Evolutionary conservation across 2,329 filamentous ascomycete species (phyloP), one percentile per base, ranked within the genome.

Genomic region (Pleomassaria siparia): DNA sequence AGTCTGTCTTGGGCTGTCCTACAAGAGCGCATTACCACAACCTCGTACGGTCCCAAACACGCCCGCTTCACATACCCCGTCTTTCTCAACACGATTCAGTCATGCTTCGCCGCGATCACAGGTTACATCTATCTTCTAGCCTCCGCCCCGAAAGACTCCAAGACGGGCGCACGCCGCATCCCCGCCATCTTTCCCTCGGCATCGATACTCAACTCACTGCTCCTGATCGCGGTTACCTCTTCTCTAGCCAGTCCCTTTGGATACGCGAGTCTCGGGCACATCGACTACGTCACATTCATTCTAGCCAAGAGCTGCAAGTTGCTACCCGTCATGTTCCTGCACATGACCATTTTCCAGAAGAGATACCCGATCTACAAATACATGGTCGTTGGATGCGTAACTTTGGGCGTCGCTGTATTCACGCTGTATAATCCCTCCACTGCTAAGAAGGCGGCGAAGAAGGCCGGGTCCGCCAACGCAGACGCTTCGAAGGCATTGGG

Each of bases 291-390:
- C 65, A 96, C 94, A 24, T 97, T 95, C 74, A 89, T 96, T 59
- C 87, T 99, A 33, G 92, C 94, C 60, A 97, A 99, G 75, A 91
- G 87, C 62, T 99, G 94, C 86, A 99, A 99, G 77, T 82, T 99
- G 16, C 84, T 99, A n/a, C 94, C 94, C 2, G 94, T 99, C 65
- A 97, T 99, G 94, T 86, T 94, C 64, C 81, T 99, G 32, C 92
- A 99, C 76, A 83, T 97, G 64, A 92, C 91, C 36, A 74, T 99
- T 39, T 99, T 96, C 78, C 85, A 87, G 50, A 88, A 87, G 64
- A 80, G 86, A 40, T 99, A 96, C 72, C 92, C 94, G 1, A 78
- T 96, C 37, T 96, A 96, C 79, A 99, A 99, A 76, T 99, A 99
- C 75, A 80, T 88, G 33, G 94, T 99, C 49, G 91, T 99, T 6